Base-by-base conservation (phyloP, 768 basidiomycete species). In the Mycena haematopus region DNA sequence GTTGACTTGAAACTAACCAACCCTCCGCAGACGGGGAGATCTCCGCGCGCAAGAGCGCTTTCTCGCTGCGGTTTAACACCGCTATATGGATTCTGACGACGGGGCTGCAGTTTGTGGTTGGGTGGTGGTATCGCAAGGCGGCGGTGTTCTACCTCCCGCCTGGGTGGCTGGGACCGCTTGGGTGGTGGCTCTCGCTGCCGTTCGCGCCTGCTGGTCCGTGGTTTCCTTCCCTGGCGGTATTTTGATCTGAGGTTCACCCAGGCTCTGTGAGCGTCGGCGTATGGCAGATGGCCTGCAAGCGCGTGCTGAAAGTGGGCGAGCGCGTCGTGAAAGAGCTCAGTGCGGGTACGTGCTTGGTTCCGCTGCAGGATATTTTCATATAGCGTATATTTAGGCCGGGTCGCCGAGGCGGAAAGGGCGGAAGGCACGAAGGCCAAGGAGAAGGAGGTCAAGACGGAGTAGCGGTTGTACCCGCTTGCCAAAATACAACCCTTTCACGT, bases 231-330 rank as follows among this genome's bases (percentile, higher is more conserved):
- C 17, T 57, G 17, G 29, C 10, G 52, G 67, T 29, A 27, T 24
- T 58, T 22, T 59, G 46, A 29, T 36, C 13, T 7, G 3, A 13
- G 24, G 42, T 54, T 17, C 29, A 22, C 27, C 19, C 65, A 95
- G 96, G 96, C 13, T 92, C 94, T 13, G 90, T 99, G 62, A 94
- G 93, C 68, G 93, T 95, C 44, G 92, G 91, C 1, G 85, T 94
- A 42, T 99, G 96, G 96, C 92, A 95, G 71, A 93, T 97, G 88
- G 92, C 94, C 9, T 96, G 95, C 76, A 88, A 86, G 66, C 83
- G 94, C 53, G 90, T 94, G n/a, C 82, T 98, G 60, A 82, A 84
- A 62, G 81, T 89, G n/a, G 82, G 87, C 47, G 93, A 94, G 74
- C 82, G 85, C 24, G 80, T 90, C 6, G 87, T 89, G 58, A 89